phyloP scores from a whole-genome alignment of 257 asterid species.

The Solanum pinnatisectum region DNA sequence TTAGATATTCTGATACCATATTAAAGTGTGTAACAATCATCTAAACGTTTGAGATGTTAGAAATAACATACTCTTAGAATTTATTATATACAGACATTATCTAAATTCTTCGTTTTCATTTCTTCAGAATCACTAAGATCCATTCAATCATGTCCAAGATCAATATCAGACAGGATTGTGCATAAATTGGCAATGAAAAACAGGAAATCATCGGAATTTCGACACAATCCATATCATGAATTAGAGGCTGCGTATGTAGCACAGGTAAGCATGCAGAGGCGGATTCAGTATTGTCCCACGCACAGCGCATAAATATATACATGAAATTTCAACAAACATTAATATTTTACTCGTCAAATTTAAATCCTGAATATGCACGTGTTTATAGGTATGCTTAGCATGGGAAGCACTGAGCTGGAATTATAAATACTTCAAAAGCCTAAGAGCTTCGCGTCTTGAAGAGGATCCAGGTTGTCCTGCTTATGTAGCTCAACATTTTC shows the following conservation, averaged over 20 bases:
- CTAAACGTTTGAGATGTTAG: background rate
- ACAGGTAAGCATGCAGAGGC: slow-evolving; percentile 17
- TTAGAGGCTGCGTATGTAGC: slow-evolving; percentile 83
- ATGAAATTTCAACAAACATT: background rate
- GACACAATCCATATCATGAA: slow-evolving; percentile 57
- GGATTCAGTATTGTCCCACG: background rate
- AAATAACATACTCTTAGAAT: background rate
- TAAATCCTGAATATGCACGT: background rate
- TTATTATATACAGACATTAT: background rate
- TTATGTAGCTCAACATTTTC: slow-evolving; percentile 67
- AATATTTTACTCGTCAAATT: background rate
- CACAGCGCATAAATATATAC: background rate
- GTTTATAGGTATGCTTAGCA: slow-evolving; percentile 35
- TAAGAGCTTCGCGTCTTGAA: slow-evolving; percentile 37
- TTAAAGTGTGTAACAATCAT: background rate
- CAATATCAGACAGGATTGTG: slow-evolving; percentile 69
- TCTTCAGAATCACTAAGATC: slow-evolving; percentile 67
- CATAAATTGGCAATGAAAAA: slow-evolving; percentile 29
- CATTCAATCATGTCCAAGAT: slow-evolving; percentile 73
- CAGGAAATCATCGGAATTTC: slow-evolving; percentile 26
- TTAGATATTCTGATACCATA: background rate
- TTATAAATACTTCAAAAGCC: slow-evolving; percentile 58
- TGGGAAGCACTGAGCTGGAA: slow-evolving; percentile 97
- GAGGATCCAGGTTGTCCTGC: slow-evolving; percentile 82
- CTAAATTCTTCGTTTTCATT: background rate